Base-by-base conservation (phyloP, 1,284 basidiomycete species). In the Ganoderma boninense region DNA sequence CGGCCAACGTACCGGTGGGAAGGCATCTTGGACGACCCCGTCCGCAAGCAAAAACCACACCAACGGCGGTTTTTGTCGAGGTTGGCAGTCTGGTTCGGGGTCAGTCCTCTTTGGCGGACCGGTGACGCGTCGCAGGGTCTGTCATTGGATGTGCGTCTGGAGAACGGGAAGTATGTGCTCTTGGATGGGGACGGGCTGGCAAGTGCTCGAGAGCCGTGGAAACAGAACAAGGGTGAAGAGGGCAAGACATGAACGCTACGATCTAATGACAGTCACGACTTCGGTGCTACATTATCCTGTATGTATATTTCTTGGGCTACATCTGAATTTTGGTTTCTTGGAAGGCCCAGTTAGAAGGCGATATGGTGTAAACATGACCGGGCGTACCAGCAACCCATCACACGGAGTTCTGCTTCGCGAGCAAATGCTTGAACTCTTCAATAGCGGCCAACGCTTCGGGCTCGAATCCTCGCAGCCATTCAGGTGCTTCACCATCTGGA, bases 1-100 rank as follows among this genome's bases (percentile, higher is more conserved):
- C 86, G 92, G 13, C 89, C 89, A 0, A 81, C 82, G 8, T 93
- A 91, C 79, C 85, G 87, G 60, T 93, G 91, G 90, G 92, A 93
- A 79, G 89, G 87, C n/a, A 86, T 92, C n/a, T 82, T 92, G 32
- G 85, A 83, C 23, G 90, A 91, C 77, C 85, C 87, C 13, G 78
- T 87, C 13, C 79, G 78, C 52, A 81, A 82, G 44, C 80, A 80
- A 65, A 78, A 75, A 26, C 23, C 49, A 56, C 80, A 81, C 18
- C 80, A 80, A 54, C 80, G 80, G 40, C 82, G 81, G 20, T 85
- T 86, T 78, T 76, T 87, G 38, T 82, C 86, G 2, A 92, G 89
- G 76, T 71, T 92, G 38, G 85, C 86, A 2, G 89, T 89, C 7
- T 92, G 90, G 91, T 84, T 92, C 69, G 91, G 91, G 0, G 69